Base-by-base conservation (phyloP, 768 basidiomycete species). In the Lactifluus echinatus region DNA sequence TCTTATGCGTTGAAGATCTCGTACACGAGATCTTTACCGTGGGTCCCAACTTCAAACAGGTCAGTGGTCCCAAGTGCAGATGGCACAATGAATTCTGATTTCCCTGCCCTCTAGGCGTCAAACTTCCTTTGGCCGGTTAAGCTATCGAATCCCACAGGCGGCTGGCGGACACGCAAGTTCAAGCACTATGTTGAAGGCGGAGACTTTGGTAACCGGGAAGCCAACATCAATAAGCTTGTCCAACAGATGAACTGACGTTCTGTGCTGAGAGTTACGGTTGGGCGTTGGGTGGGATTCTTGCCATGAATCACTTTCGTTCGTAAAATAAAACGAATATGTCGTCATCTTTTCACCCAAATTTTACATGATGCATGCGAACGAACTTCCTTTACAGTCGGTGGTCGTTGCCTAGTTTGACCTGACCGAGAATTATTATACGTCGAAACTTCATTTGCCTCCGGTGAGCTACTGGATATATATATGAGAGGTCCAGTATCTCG, bases 81-180 rank as follows among this genome's bases (percentile, higher is more conserved):
- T 36, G 21, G 33, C 6, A 15, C 31, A 21, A 43, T 24, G 5
- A n/a, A 28, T 43, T 36, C 33, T 58, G 33, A 58, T 43, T 26
- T 21, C 14, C 10, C 31, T 3, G 5, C 40, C 15, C 31, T 46
- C 1, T 37, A 58, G 87, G 88, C 85, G 56, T 83, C 88, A 65
- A 94, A 93, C 82, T 94, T 95, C 84, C 85, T 98, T 53, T 98
- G 94, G 94, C 96, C 96, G 24, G 97, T 99, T 83, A 99, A 99
- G 73, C 89, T 99, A 62, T 97, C 93, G 68, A 97, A 97, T 84
- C 95, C 96, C 55, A 97, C 82, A 63, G 95, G 96, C 64, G 96
- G 96, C 65, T 99, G 93, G 95, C 87, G 92, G 76, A 85, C 82
- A 71, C 83, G 93, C 72, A 98, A 98, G 77, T 97, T 97, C 84